These are phyloP conservation scores for Barnettozyma californica DNA, from an alignment of 805 yeast species.

Conservation along the genomic window DNA sequence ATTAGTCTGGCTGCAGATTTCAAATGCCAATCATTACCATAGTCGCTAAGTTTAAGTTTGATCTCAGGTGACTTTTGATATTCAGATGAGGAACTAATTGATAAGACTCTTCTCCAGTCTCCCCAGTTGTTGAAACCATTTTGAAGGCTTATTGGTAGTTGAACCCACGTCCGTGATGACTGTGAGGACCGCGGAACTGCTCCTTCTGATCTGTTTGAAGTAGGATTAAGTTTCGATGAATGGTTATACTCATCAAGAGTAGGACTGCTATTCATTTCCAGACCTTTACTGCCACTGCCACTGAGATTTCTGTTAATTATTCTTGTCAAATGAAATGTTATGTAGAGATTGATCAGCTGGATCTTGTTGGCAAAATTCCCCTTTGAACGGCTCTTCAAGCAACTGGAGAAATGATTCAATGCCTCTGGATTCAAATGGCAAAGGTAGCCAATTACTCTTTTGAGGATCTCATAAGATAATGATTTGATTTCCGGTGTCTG, in stretches of 20 bases:
- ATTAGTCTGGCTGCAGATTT: constrained; percentile 58
- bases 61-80: constrained; percentile 15
- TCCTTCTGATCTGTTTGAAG: neutral
- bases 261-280: constrained; percentile 7
- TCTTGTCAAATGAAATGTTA: constrained; percentile 68
- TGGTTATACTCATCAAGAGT: constrained; percentile 8
- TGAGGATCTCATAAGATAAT: constrained; percentile 62
- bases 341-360: constrained; percentile 66
- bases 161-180: constrained; percentile 4
- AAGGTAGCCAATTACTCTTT: constrained; percentile 63
- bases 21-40: constrained; percentile 80
- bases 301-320: constrained; percentile 30
- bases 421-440: constrained; percentile 41
- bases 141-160: constrained; percentile 9
- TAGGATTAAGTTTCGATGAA: constrained; percentile 10
- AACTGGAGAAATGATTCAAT: constrained; percentile 43
- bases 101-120: constrained; percentile 3
- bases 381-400: constrained; percentile 45
- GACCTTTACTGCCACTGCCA: neutral
- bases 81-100: neutral
- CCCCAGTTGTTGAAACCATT: constrained; percentile 13
- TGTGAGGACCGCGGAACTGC: neutral
- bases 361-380: constrained; percentile 47
- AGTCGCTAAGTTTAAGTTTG: constrained; percentile 47
- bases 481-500: constrained; percentile 49